phyloP scores from a whole-genome alignment of 768 basidiomycete genomes.

The Pleurotus giganteus region DNA sequence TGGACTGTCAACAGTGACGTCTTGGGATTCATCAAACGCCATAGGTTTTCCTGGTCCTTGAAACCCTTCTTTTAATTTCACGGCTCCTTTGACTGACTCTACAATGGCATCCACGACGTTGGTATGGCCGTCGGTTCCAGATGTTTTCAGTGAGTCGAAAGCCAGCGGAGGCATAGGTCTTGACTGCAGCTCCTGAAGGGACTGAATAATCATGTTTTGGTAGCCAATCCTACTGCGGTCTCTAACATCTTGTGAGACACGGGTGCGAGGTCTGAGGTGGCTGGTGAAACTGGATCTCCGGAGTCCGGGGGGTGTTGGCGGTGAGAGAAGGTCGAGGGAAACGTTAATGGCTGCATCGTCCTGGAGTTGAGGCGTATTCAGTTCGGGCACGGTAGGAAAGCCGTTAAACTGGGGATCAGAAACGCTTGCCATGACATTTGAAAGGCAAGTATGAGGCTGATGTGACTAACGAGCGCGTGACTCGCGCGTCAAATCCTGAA shows the following conservation, averaged over 20 bases:
- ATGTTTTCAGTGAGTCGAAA: constrained; percentile 37
- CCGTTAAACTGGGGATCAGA: no score
- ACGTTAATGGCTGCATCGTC: background rate
- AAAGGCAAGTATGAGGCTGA: no score
- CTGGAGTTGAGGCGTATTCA: background rate
- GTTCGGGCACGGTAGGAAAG: no score
- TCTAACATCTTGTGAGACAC: background rate
- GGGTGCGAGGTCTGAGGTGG: constrained; percentile 3
- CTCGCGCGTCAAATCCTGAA: no score
- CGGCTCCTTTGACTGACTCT: constrained; percentile 42
- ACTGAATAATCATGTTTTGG: constrained; percentile 13
- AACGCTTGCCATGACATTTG: no score
- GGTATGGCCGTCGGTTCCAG: constrained; percentile 22
- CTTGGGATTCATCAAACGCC: constrained; percentile 14
- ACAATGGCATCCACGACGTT: constrained; percentile 40
- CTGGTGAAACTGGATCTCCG: constrained; percentile 7
- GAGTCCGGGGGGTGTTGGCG: constrained; percentile 2
- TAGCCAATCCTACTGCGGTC: constrained; percentile 7
- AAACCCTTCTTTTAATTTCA: constrained; percentile 32
- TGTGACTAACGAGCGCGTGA: no score
- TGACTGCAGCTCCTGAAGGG: constrained; percentile 45
- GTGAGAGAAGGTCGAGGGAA: background rate
- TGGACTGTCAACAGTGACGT: constrained; percentile 52
- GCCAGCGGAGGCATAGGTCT: constrained; percentile 54
- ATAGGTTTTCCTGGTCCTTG: constrained; percentile 5